A percentile compares a stretch with the other conserved stretches of the same genome.
Conservation (phyloP, 208 protist genomes). For the Trypanosoma rangeli region DNA sequence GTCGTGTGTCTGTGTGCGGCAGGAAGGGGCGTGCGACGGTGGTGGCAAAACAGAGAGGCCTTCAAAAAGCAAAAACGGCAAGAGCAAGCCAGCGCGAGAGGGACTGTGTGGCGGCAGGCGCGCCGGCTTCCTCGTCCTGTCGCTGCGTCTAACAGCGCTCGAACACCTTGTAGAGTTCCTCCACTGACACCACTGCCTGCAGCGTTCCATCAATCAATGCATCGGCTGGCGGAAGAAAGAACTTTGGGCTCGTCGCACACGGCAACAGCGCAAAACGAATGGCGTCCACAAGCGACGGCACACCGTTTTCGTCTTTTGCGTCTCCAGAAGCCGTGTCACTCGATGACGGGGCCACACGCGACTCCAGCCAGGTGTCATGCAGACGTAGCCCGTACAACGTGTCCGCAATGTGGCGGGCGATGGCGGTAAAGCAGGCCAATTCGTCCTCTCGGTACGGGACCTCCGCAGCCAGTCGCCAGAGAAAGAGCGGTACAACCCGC, state of each 20-base stretch:
- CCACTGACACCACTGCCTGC: constrained; percentile 74
- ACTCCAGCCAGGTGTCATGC: constrained; percentile 16
- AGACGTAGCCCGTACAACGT: constrained; percentile 58
- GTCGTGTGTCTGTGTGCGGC: background rate
- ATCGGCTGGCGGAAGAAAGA: constrained; percentile 59
- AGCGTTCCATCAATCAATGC: constrained; percentile 61
- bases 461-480: constrained; percentile 63
- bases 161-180: constrained; percentile 90
- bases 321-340: constrained; percentile 1
- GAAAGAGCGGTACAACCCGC: constrained; percentile 61
- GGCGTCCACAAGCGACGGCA: constrained; percentile 31
- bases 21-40: background rate
- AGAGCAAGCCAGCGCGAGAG: background rate
- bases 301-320: background rate
- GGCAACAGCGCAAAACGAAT: constrained; percentile 66
- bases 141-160: constrained; percentile 67
- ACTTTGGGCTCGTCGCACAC: constrained; percentile 57
- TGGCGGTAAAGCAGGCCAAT: constrained; percentile 60
- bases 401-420: constrained; percentile 68
- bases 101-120: background rate
- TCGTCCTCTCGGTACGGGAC: constrained; percentile 75
- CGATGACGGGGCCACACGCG: background rate
- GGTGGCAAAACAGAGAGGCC: background rate
- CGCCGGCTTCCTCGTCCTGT: background rate
- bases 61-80: background rate